Evolutionary conservation across 116 monocot genomes (phyloP).

Genomic region (Trichopus zeylanicus): DNA sequence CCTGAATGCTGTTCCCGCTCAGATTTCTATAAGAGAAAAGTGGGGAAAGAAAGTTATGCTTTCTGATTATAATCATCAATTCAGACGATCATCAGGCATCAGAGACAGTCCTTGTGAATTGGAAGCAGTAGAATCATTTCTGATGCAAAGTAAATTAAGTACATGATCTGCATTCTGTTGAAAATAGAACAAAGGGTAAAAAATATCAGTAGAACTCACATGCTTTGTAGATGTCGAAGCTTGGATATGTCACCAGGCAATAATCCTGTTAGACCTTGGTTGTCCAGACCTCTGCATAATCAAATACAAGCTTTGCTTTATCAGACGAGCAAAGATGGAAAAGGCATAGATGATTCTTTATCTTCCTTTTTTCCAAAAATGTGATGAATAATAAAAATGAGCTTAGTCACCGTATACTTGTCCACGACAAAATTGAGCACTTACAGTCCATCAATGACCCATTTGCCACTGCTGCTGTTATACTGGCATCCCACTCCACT

Average conservation of each 20-base stretch:
- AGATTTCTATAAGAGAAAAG: conserved; percentile 53
- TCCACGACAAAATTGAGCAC: neutral
- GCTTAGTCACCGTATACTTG: neutral
- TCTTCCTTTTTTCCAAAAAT: neutral
- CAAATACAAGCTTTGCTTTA: conserved; percentile 6
- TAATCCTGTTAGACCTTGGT: conserved; percentile 80
- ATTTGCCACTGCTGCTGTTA: conserved; percentile 35
- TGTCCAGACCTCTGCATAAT: conserved; percentile 82
- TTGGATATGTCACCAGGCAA: conserved; percentile 70
- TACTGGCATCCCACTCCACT: conserved; percentile 88
- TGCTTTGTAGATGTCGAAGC: conserved; percentile 63
- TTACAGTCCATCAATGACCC: conserved; percentile 98
- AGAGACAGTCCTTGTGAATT: too few species aligned
- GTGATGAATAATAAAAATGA: too few species aligned
- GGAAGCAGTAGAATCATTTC: too few species aligned
- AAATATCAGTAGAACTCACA: conserved; percentile 40
- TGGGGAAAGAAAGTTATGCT: too few species aligned
- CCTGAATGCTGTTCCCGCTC: conserved; percentile 79
- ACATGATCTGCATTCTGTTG: neutral
- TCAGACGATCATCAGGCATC: too few species aligned
- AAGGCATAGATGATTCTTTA: neutral
- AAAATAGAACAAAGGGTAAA: too few species aligned
- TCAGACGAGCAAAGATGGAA: neutral
- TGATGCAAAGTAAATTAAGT: too few species aligned
- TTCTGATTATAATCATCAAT: too few species aligned